phyloP scores from a whole-genome alignment of 2,329 filamentous ascomycete genomes.

The Paraphoma sp. region DNA sequence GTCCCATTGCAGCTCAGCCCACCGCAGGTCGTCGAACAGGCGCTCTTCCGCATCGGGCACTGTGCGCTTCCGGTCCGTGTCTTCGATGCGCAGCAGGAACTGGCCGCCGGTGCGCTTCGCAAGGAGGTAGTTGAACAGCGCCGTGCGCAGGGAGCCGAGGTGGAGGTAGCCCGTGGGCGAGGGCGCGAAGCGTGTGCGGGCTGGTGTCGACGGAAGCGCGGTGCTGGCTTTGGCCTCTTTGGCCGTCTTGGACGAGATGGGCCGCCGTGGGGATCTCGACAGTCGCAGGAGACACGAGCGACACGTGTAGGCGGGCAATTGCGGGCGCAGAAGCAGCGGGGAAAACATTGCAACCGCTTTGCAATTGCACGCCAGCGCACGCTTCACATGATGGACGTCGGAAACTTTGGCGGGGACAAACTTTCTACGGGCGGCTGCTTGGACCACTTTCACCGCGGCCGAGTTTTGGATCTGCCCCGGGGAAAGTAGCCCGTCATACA shows the following conservation, averaged over 20 bases:
- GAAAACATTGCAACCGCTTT: constrained; percentile 24
- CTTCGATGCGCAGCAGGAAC: constrained; percentile 90
- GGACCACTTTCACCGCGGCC: not conserved
- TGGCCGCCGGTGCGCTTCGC: constrained; percentile 86
- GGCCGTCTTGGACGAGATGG: constrained; percentile 18
- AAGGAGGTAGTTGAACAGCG: constrained; percentile 94
- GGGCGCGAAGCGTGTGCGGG: constrained; percentile 86
- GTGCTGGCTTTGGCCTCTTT: constrained; percentile 15
- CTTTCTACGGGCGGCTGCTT: constrained; percentile 5
- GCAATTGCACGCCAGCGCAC: too few species aligned
- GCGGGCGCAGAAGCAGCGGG: constrained; percentile 25
- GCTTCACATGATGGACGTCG: not conserved
- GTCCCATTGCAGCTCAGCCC: constrained; percentile 92
- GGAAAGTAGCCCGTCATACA: constrained; percentile 5
- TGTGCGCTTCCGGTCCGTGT: constrained; percentile 90
- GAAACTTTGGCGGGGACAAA: not conserved
- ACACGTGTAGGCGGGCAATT: constrained; percentile 34
- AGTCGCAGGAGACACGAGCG: constrained; percentile 35
- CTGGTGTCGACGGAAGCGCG: constrained; percentile 37
- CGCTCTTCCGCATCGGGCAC: constrained; percentile 79
- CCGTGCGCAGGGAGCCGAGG: constrained; percentile 88
- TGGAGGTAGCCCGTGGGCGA: constrained; percentile 95
- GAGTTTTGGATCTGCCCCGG: constrained; percentile 8
- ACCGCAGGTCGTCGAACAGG: constrained; percentile 80
- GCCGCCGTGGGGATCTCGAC: constrained; percentile 19